A percentile compares a stretch with the other conserved stretches of the same genome.
Evolutionary conservation across 495 filamentous ascomycete species (phyloP).

Genomic region (Neurospora sp.): DNA sequence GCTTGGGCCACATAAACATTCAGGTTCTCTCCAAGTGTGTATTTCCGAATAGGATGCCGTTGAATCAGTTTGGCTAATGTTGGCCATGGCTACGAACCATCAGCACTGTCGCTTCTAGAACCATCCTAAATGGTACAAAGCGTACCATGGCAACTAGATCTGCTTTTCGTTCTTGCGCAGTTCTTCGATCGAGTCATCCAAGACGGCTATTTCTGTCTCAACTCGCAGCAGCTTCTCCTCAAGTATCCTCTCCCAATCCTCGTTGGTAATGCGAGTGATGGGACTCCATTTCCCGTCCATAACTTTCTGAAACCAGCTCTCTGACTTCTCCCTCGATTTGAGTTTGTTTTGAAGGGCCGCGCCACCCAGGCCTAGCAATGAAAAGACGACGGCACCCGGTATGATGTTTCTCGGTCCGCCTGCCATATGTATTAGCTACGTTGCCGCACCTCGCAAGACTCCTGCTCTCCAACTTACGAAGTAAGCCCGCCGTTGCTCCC

Average conservation of each 20-base stretch:
- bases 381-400: constrained; percentile 29
- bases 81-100: neutral
- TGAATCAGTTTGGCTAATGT: neutral
- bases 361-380: constrained; percentile 26
- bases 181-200: constrained; percentile 72
- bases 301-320: constrained; percentile 6
- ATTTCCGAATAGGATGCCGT: neutral
- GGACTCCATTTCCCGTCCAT: constrained; percentile 70
- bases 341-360: constrained; percentile 19
- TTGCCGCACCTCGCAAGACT: neutral
- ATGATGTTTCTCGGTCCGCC: constrained; percentile 34
- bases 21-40: neutral
- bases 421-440: constrained; percentile 14
- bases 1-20: neutral
- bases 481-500: constrained; percentile 53
- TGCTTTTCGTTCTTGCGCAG: constrained; percentile 28
- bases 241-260: constrained; percentile 68
- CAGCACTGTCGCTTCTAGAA: neutral
- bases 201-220: constrained; percentile 74
- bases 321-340: neutral
- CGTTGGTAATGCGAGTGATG: constrained; percentile 60
- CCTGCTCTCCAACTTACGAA: constrained; percentile 44
- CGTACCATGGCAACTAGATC: neutral
- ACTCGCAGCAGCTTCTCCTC: constrained; percentile 67
- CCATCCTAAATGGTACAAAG: neutral